Base-by-base conservation (phyloP, 208 protist genomes). In the Leishmania tarentolae region DNA sequence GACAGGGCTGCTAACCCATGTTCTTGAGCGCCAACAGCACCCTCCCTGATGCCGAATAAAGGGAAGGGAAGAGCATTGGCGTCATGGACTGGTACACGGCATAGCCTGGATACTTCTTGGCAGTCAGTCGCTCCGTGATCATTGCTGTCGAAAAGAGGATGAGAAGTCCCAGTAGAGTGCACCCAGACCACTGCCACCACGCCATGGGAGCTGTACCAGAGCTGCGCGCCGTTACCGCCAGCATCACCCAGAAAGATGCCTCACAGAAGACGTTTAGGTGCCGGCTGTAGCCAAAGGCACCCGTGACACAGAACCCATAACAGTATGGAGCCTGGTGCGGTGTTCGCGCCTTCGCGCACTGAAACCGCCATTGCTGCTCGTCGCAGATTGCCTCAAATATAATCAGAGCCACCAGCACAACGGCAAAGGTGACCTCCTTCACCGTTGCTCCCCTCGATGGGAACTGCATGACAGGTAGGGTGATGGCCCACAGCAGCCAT, bases 211-310 rank as follows among this genome's bases (percentile, higher is more conserved):
- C 68, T 46, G 76, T 28, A 4, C 46, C 72, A 42, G 68, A 82
- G 47, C 19, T 28, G 66, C 78, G 82, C 75, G 83, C 89, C 17
- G 88, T 89, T 28, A 92, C 3, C 21, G 89, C 86, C n/a, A 96
- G 75, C 40, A 77, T 78, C 3, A 94, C 17, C 91, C 93, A 96
- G 50, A 96, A 80, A 17, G 61, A 85, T 57, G 76, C 78, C 83
- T 96, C 93, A 68, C 87, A 93, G 69, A 93, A 94, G 13, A 96
- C 87, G 74, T 96, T 96, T 28, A 93, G 75, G 82, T 96, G 91
- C 4, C 93, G 87, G 72, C 89, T 93, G 84, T 93, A 92, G 59
- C 91, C 91, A 83, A 96, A 96, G 37, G 89, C 76, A 28, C 92
- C 92, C 9, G 86, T 92, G n/a, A 94, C 82, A 74, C 90, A 92